These are phyloP conservation scores for Cryptococcus maquisensis DNA, from an alignment of 1,284 basidiomycete genomes.

Conservation along the genomic window DNA sequence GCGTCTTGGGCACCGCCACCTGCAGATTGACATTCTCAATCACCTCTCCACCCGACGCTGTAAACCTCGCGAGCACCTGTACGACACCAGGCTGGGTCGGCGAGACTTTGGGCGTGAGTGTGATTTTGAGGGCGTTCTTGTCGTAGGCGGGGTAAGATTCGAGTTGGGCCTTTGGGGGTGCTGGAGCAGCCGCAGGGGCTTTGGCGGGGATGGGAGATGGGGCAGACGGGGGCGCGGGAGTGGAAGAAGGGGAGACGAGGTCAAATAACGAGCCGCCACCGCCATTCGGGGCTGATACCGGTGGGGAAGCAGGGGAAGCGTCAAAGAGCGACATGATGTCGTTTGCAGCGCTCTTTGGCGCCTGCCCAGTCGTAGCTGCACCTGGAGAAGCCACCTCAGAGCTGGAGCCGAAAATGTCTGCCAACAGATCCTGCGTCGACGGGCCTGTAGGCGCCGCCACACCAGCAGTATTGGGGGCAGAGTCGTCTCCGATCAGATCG, in stretches of 20 bases:
- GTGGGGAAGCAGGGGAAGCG: slow-evolving; percentile 28
- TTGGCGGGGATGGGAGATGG: slow-evolving; percentile 14
- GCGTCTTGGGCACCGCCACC: slow-evolving; percentile 97
- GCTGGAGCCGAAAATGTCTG: slow-evolving; percentile 80
- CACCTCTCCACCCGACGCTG: slow-evolving; percentile 55
- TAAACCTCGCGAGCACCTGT: slow-evolving; percentile 85
- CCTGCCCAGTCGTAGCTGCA: slow-evolving; percentile 40
- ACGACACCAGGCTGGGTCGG: slow-evolving; percentile 76
- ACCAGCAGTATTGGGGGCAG: slow-evolving; percentile 42
- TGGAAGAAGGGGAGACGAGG: slow-evolving; percentile 15
- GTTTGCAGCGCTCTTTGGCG: slow-evolving; percentile 60
- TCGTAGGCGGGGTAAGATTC: slow-evolving; percentile 84
- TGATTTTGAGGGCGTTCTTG: slow-evolving; percentile 82
- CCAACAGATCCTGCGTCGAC: slow-evolving; percentile 82
- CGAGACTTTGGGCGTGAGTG: slow-evolving; percentile 79
- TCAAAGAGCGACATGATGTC: slow-evolving; percentile 92
- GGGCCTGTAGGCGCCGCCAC: slow-evolving; percentile 51
- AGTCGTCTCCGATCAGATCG: slow-evolving; percentile 74
- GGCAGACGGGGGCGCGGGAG: slow-evolving; percentile 13
- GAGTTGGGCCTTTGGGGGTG: slow-evolving; percentile 54
- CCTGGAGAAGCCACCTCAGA: slow-evolving; percentile 46
- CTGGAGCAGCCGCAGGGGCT: slow-evolving; percentile 44
- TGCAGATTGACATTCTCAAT: slow-evolving; percentile 80
- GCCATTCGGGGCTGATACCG: slow-evolving; percentile 20
- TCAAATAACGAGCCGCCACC: slow-evolving; percentile 35